Conservation (phyloP, 768 basidiomycete species). For the Lactarius vividus region DNA sequence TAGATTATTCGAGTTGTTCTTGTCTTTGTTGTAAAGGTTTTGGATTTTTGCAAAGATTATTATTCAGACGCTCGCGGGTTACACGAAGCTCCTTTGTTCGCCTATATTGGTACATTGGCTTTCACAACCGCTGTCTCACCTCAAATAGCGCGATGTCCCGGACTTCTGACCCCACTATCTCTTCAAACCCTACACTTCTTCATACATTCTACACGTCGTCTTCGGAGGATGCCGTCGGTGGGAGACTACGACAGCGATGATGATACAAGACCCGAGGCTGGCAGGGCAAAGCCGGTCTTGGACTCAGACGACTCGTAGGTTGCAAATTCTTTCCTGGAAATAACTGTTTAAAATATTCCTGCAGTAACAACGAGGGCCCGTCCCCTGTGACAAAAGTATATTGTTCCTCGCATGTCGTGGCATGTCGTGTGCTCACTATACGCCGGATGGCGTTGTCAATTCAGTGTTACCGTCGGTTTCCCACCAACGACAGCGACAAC, state of each 20-base stretch:
- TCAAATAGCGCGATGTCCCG: slow-evolving; percentile 12
- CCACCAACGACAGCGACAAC: slow-evolving; percentile 7
- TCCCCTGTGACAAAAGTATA: slow-evolving; percentile 4
- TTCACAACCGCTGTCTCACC: not conserved
- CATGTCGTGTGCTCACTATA: not conserved
- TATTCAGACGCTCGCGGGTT: not conserved
- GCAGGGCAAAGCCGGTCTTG: slow-evolving; percentile 13
- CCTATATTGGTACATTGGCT: slow-evolving; percentile 11
- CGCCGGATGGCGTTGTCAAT: not conserved
- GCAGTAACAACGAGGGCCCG: slow-evolving; percentile 9
- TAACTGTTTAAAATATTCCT: too few relatives aligned
- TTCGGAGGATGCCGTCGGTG: slow-evolving; percentile 11
- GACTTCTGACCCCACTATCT: not conserved
- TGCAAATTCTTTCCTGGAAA: not conserved
- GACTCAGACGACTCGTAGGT: slow-evolving; percentile 26
- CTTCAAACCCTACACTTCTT: not conserved
- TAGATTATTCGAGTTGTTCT: not conserved
- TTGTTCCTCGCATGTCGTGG: not conserved
- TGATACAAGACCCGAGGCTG: slow-evolving; percentile 22
- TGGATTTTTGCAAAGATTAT: not conserved
- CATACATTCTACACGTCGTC: not conserved
- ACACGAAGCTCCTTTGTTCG: slow-evolving; percentile 13
- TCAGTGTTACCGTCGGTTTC: slow-evolving; percentile 6
- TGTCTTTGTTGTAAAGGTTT: slow-evolving; percentile 10
- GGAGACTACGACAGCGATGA: slow-evolving; percentile 24